Base-by-base conservation (phyloP, 768 basidiomycete genomes). In the Leccinum arenicola region DNA sequence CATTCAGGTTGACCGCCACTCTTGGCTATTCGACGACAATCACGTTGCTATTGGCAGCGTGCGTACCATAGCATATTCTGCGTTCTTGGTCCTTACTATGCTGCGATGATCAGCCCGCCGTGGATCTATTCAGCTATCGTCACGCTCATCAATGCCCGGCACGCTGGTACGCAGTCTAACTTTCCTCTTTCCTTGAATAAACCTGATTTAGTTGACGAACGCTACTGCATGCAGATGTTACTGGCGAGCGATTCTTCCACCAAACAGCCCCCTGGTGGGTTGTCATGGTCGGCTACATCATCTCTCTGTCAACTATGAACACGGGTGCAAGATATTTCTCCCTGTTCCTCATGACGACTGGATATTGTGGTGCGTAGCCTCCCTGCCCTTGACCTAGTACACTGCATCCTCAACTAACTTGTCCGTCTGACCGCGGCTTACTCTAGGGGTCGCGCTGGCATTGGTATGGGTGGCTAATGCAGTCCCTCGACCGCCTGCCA, bases 211-310 rank as follows among this genome's bases (percentile, higher is more conserved):
- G 21, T 33, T 45, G 40, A 33, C 5, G 50, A 51, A 51, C 12
- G 11, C 8, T 4, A 23, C 10, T 55, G 27, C 3, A 48, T 17
- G 15, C 33, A 81, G 86, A 87, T 60, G 73, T 73, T 56, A 83
- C 83, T 5, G 86, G 85, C 0, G 86, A 87, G 70, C 79, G 85
- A 6, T 87, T 82, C 73, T 84, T 85, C 77, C 87, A 88, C 66
- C 77, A 83, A 52, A 71, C 76, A 3, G 74, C 68, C 2, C 80
- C 78, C 72, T 85, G 83, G 84, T 85, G 84, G 84, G 80, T 74
- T 3, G 79, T 80, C 50, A 83, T 87, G 5, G 33, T 85, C 3
- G 87, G 83, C 1, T 88, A 82, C 61, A 81, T 88, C 60, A 85
- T 88, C 59, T 81, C 79, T 3, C 68, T 86, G 19, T 80, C 80